Evolutionary conservation across 805 yeast genomes (phyloP), one percentile per base, ranked within the genome.

Genomic region (Grigorovia yakushimaensis): DNA sequence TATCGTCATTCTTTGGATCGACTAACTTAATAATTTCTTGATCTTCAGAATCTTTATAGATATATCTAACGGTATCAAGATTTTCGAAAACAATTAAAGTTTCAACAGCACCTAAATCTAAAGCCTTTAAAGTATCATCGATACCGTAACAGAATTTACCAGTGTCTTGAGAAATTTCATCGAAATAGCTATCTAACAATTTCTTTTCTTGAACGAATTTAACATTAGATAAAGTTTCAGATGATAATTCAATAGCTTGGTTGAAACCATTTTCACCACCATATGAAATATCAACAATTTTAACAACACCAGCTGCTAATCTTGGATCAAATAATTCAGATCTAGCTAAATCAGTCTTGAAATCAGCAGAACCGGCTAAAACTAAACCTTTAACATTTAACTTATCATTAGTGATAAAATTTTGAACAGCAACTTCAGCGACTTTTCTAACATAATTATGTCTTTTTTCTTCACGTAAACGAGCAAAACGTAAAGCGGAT

Each of bases 251-350:
- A 60, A 93, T 94, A 41, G 99, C 99, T 74, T 93, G 99, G 73
- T 93, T 93, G 76, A 93, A 93, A 42, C 99, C 99, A 67, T 93
- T 93, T 71, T 93, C 98, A 66, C 99, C 98, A 70, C 99, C 99
- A 64, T 93, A 93, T 2, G 98, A 89, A 48, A 93, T 85, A 74
- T 93, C 99, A 48, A 94, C 98, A 65, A 89, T 78, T 68, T 88
- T 87, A 52, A 93, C 77, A 60, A 93, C 81, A 70, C 88, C 89
- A 44, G 84, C 82, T 57, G 77, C 86, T 62, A 93, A 76, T 73
- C 99, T 87, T 57, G 71, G 73, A 68, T 93, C 99, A 65, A 93
- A 91, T 73, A 93, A 71, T 65, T 93, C 99, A 40, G 96, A 87
- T 68, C 82, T 87, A 49, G 86, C 79, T 66, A 93, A 78, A 70